phyloP scores from a whole-genome alignment of 805 yeast species.

The Wickerhamiella australiensis region DNA sequence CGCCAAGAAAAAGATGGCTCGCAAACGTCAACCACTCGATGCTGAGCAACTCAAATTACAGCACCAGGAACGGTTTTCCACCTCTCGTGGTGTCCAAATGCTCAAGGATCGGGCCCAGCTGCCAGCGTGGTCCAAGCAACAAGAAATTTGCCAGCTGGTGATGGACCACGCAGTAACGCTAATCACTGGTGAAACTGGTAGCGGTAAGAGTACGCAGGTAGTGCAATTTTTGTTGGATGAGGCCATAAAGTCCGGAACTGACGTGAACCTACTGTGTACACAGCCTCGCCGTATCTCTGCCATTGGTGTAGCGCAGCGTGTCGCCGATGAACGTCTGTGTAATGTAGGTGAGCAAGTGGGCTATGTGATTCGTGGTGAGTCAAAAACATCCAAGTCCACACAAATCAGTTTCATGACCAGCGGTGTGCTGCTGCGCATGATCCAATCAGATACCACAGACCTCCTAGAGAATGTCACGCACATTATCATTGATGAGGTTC shows the following conservation, averaged over 20 bases:
- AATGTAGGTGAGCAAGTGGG: slow-evolving; percentile 69
- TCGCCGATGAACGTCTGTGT: slow-evolving; percentile 66
- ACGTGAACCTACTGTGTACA: slow-evolving; percentile 62
- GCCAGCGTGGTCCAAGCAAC: slow-evolving; percentile 75
- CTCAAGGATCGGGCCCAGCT: slow-evolving; percentile 39
- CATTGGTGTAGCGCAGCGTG: slow-evolving; percentile 86
- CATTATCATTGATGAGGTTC: slow-evolving; percentile 89
- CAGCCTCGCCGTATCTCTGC: slow-evolving; percentile 96
- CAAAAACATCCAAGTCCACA: slow-evolving; percentile 43
- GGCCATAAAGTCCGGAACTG: slow-evolving; percentile 32
- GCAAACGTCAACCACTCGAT: slow-evolving; percentile 22
- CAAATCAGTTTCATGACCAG: slow-evolving; percentile 82
- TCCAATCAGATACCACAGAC: slow-evolving; percentile 43
- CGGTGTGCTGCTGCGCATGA: slow-evolving; percentile 78
- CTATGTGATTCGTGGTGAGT: slow-evolving; percentile 81
- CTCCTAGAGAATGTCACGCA: slow-evolving; percentile 39
- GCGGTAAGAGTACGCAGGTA: slow-evolving; percentile 91
- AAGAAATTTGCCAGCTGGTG: slow-evolving; percentile 45
- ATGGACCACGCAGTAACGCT: slow-evolving; percentile 51
- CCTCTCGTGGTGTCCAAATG: slow-evolving; percentile 32
- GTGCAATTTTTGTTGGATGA: slow-evolving; percentile 80
- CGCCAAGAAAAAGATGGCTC: slow-evolving; percentile 1
- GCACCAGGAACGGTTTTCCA: slow-evolving; percentile 28
- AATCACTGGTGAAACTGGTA: slow-evolving; percentile 94
- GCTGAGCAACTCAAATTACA: slow-evolving; percentile 28